Evolutionary conservation across 179 eudicot genomes (phyloP).

Genomic region (Beta macrorhiza): DNA sequence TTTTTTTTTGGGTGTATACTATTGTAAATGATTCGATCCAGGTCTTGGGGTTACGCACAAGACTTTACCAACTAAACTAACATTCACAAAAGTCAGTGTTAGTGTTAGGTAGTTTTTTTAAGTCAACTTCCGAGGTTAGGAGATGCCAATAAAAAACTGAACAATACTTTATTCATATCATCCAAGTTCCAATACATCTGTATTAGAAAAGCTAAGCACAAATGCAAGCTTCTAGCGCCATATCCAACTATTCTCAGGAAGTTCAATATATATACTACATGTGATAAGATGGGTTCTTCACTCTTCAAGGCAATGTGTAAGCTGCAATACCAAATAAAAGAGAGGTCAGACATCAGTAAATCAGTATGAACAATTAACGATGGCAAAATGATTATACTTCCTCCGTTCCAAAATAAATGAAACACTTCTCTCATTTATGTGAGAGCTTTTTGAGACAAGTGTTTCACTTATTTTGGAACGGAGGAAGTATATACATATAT

Average conservation of each 20-base stretch:
- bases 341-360: not conserved
- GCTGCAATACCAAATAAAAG: slow-evolving; percentile 37
- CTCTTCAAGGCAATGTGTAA: slow-evolving; percentile 52
- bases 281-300: not conserved
- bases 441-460: too few relatives aligned
- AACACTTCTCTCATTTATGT: too few relatives aligned
- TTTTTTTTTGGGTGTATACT: too few relatives aligned
- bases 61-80: too few relatives aligned
- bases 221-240: not conserved
- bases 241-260: not conserved
- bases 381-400: not conserved
- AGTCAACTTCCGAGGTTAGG: not conserved
- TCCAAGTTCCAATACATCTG: slow-evolving; percentile 3
- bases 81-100: too few relatives aligned
- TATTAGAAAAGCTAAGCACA: slow-evolving; percentile 1
- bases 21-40: too few relatives aligned
- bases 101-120: too few relatives aligned
- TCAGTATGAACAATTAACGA: not conserved
- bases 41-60: too few relatives aligned
- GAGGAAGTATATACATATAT: too few relatives aligned
- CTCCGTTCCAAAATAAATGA: too few relatives aligned
- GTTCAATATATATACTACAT: too few relatives aligned
- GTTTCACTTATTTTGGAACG: too few relatives aligned
- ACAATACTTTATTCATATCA: slow-evolving; percentile 20
- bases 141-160: not conserved